A percentile compares a stretch with the other conserved stretches of the same genome.
Conservation (phyloP, 2,329 filamentous ascomycete genomes). For the Pseudopithomyces maydicus region DNA sequence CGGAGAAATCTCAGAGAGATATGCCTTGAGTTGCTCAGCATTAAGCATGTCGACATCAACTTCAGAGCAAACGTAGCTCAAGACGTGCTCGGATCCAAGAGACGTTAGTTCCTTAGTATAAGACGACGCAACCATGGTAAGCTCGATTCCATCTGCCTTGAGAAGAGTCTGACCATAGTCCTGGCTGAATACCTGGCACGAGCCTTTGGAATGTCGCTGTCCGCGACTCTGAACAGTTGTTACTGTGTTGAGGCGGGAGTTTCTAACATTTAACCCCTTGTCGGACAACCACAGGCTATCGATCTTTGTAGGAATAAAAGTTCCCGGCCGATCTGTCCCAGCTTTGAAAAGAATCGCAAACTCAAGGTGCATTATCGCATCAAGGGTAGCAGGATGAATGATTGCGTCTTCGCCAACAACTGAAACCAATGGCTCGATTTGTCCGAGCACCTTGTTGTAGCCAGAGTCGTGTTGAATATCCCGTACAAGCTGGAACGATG, state of each 20-base stretch:
- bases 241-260: background rate
- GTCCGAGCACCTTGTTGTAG: background rate
- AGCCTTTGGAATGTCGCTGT: background rate
- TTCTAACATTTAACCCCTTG: background rate
- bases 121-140: background rate
- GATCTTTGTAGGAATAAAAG: constrained; percentile 8
- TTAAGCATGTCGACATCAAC: background rate
- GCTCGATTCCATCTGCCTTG: background rate
- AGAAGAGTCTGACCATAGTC: background rate
- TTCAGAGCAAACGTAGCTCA: background rate
- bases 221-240: background rate
- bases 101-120: background rate
- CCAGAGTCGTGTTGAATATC: background rate
- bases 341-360: constrained; percentile 5
- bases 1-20: background rate
- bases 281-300: background rate
- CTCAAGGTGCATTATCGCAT: constrained; percentile 6
- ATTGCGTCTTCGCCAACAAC: background rate
- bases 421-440: background rate
- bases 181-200: background rate
- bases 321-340: background rate
- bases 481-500: background rate
- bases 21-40: background rate
- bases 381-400: background rate
- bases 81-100: background rate